Percentiles rank a stretch among this genome's conserved stretches.
These are phyloP conservation scores for Ajuga chamaepitys DNA, from an alignment of 257 asterid genomes.

Conservation along the genomic window DNA sequence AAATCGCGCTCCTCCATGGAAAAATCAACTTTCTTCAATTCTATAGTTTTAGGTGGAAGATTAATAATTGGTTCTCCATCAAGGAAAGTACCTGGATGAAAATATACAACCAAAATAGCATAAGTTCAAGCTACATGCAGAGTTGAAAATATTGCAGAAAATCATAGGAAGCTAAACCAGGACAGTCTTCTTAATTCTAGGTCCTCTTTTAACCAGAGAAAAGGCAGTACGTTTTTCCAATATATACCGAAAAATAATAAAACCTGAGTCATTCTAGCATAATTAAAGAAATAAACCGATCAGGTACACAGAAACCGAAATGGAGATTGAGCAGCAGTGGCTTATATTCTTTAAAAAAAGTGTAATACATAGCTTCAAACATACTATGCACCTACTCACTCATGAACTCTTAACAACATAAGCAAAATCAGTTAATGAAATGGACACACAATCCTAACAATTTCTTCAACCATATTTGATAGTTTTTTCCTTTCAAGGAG, in stretches of 20 bases:
- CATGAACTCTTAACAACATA: background rate
- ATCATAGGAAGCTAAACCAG: background rate
- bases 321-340: background rate
- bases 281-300: background rate
- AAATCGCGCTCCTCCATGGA: conserved; percentile 75
- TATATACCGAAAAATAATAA: background rate
- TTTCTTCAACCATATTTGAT: background rate
- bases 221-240: background rate
- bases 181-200: background rate
- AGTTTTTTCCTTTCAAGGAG: background rate
- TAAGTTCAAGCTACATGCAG: conserved; percentile 11
- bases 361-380: background rate
- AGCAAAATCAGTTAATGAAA: background rate
- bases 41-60: conserved; percentile 78
- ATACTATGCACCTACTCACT: background rate
- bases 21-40: conserved; percentile 71
- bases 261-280: background rate
- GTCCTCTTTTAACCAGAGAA: background rate
- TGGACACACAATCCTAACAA: background rate
- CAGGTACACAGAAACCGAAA: background rate
- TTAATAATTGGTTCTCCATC: conserved; percentile 88
- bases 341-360: background rate
- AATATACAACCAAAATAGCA: conserved; percentile 9
- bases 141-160: background rate
- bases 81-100: conserved; percentile 53